These are phyloP conservation scores for Bipolaris victoriae DNA, from an alignment of 2,329 filamentous ascomycete genomes.

Conservation along the genomic window DNA sequence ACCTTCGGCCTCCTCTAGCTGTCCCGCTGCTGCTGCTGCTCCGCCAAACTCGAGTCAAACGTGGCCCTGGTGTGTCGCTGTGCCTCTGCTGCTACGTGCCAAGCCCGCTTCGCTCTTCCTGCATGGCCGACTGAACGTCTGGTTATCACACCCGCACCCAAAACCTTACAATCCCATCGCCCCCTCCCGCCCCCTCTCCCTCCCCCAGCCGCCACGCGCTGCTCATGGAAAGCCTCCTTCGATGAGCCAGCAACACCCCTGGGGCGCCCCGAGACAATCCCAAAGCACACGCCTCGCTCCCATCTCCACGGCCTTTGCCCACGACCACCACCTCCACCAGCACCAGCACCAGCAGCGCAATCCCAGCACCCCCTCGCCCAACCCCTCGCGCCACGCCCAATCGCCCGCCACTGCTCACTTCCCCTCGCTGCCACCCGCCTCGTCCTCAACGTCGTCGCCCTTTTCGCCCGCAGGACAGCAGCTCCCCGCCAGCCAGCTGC, in stretches of 20 bases:
- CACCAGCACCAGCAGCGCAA: constrained; percentile 39
- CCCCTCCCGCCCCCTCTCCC: constrained; percentile 25
- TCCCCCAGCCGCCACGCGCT: constrained; percentile 41
- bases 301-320: constrained; percentile 58
- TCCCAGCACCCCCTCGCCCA: constrained; percentile 52
- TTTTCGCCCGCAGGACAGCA: constrained; percentile 64
- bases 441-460: constrained; percentile 60
- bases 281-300: constrained; percentile 63
- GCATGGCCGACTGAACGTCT: constrained; percentile 17
- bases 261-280: constrained; percentile 62
- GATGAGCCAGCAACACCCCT: constrained; percentile 62
- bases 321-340: constrained; percentile 47
- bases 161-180: constrained; percentile 20
- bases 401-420: constrained; percentile 61
- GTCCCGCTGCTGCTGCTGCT: not conserved
- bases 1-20: not conserved
- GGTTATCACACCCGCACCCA: constrained; percentile 27
- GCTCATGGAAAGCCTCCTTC: constrained; percentile 52
- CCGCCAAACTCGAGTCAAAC: constrained; percentile 2
- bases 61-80: constrained; percentile 4
- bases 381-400: constrained; percentile 57
- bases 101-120: constrained; percentile 18
- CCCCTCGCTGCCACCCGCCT: constrained; percentile 58
- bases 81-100: constrained; percentile 13
- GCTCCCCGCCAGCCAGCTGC: constrained; percentile 58